These are phyloP conservation scores for Coriaria nepalensis DNA, from an alignment of 306 rosid genomes.

Conservation along the genomic window DNA sequence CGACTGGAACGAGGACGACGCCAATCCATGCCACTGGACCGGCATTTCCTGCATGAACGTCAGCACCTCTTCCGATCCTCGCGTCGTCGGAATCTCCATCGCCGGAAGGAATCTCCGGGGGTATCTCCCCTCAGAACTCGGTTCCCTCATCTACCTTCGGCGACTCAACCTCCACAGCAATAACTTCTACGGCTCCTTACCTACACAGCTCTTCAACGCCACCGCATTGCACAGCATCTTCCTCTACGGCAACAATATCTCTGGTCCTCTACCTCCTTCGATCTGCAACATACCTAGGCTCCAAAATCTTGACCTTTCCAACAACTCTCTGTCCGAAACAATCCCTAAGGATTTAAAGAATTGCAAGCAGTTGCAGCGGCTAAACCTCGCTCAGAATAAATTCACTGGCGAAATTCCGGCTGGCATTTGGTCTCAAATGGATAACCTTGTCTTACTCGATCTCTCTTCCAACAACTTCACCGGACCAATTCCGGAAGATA, in stretches of 20 bases:
- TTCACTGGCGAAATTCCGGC: conserved; percentile 51
- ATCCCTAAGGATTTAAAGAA: conserved; percentile 30
- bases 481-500: conserved; percentile 53
- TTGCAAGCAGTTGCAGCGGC: conserved; percentile 58
- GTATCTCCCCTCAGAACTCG: conserved; percentile 89
- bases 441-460: conserved; percentile 46
- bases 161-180: conserved; percentile 75
- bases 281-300: conserved; percentile 56
- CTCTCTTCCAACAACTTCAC: conserved; percentile 50
- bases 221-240: conserved; percentile 66
- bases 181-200: conserved; percentile 58
- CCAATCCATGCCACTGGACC: conserved; percentile 66
- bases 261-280: conserved; percentile 58
- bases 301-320: conserved; percentile 81
- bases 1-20: conserved; percentile 66
- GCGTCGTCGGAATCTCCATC: conserved; percentile 66
- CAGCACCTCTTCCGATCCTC: conserved; percentile 41
- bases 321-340: conserved; percentile 54
- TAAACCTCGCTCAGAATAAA: conserved; percentile 51
- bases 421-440: conserved; percentile 49
- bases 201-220: conserved; percentile 79
- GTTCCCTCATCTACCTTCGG: conserved; percentile 58
- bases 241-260: conserved; percentile 80
- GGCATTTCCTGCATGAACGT: conserved; percentile 75
- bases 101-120: conserved; percentile 72